phyloP scores from a whole-genome alignment of 768 basidiomycete genomes.

The Pleurotus pulmonarius region DNA sequence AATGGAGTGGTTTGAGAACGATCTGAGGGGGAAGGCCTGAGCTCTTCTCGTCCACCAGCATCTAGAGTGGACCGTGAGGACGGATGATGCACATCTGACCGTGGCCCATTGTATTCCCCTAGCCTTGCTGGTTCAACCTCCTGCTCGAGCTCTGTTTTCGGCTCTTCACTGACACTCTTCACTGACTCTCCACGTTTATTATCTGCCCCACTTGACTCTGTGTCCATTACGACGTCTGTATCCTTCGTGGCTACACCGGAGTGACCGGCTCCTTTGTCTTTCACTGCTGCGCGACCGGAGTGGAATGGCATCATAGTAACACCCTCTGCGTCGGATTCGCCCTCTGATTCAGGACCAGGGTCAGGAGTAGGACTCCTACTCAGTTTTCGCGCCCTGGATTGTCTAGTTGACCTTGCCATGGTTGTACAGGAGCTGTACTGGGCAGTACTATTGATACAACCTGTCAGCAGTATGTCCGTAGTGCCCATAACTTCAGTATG shows the following conservation, averaged over 20 bases:
- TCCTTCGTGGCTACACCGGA: not conserved
- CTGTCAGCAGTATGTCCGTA: no score
- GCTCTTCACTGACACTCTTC: not conserved
- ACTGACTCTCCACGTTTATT: not conserved
- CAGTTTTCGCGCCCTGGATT: not conserved
- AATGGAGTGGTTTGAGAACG: conserved; percentile 6
- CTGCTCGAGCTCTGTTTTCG: not conserved
- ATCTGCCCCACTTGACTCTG: not conserved
- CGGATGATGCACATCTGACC: not conserved
- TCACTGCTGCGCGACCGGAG: not conserved
- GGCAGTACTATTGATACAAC: no score
- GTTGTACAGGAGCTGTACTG: not conserved
- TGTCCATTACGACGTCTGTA: not conserved
- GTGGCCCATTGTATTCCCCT: not conserved
- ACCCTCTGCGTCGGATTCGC: conserved; percentile 1
- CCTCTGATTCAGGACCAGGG: conserved; percentile 4
- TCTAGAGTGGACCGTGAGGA: not conserved
- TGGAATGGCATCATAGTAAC: not conserved
- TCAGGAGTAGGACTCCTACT: conserved; percentile 7
- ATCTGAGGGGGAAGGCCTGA: not conserved
- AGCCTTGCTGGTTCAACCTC: not conserved
- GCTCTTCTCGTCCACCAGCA: not conserved
- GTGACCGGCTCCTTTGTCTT: not conserved
- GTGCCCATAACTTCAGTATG: no score
- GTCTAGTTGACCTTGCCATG: conserved; percentile 1